A percentile compares a stretch with the other conserved stretches of the same genome.
Conservation (phyloP, 768 basidiomycete species). For the Lactarius pseudohatsudake region DNA sequence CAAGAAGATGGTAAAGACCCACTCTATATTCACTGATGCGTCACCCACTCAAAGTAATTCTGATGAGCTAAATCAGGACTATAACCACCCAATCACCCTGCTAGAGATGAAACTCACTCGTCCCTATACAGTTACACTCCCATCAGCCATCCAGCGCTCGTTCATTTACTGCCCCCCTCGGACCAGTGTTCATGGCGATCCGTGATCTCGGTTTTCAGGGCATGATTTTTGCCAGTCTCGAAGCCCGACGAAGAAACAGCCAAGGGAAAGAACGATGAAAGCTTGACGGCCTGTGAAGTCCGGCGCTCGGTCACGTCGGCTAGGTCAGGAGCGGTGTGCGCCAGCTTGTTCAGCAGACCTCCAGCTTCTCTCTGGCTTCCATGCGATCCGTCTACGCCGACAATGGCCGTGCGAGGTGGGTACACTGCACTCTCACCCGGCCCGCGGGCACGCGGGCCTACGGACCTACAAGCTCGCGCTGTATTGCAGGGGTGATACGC, state of each 20-base stretch:
- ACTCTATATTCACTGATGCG: not conserved
- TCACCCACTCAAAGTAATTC: not conserved
- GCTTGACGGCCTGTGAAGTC: not conserved
- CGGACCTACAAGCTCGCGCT: no score
- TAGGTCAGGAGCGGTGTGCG: no score
- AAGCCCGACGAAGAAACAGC: not conserved
- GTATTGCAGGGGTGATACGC: no score
- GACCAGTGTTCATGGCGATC: not conserved
- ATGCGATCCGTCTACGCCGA: no score
- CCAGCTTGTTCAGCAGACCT: no score
- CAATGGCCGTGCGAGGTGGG: no score
- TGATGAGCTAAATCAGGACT: not conserved
- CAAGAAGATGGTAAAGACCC: no score
- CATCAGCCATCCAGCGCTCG: not conserved
- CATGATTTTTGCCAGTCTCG: not conserved
- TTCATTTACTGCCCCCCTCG: not conserved
- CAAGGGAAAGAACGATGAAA: not conserved
- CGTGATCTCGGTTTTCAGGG: not conserved
- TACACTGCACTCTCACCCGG: no score
- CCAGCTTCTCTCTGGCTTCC: no score
- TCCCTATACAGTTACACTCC: not conserved
- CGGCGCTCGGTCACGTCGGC: no score
- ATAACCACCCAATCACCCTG: not conserved
- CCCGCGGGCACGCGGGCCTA: no score
- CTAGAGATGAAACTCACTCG: not conserved